phyloP scores from a whole-genome alignment of 2,329 filamentous ascomycete genomes.

The Cordyceps tenuipes region DNA sequence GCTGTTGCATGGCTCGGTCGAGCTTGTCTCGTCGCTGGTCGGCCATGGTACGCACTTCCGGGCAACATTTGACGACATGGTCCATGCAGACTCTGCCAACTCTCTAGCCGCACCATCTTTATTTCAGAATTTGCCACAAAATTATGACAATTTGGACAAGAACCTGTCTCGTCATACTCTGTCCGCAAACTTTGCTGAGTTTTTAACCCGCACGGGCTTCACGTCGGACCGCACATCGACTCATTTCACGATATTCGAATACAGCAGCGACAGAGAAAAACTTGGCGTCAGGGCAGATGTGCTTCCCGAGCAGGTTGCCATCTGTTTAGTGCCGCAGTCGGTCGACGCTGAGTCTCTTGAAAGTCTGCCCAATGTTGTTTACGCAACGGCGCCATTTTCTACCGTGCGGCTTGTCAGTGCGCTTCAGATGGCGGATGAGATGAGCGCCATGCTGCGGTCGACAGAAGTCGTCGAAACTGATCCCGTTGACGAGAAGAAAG shows the following conservation, averaged over 20 bases:
- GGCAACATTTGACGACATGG: slow-evolving; percentile 14
- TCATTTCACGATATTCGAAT: background rate
- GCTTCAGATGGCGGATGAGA: background rate
- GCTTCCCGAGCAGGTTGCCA: background rate
- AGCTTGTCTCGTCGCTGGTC: slow-evolving; percentile 27
- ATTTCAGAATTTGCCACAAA: background rate
- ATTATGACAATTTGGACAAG: background rate
- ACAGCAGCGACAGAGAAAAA: background rate
- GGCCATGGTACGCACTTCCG: slow-evolving; percentile 32
- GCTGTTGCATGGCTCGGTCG: slow-evolving; percentile 29
- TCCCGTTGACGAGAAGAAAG: background rate
- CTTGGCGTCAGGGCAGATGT: background rate
- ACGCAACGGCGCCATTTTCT: background rate
- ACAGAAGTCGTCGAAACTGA: background rate
- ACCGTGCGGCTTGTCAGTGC: background rate
- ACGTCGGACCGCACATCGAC: background rate
- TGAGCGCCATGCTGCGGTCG: background rate
- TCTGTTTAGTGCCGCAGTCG: background rate
- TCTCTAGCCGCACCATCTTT: background rate
- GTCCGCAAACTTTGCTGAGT: background rate
- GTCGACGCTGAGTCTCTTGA: background rate
- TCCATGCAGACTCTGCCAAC: background rate
- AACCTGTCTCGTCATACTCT: background rate
- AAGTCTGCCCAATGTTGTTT: background rate
- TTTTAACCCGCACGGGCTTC: background rate